These are phyloP conservation scores for Aristolochia contorta DNA, from an alignment of 164 flowering plant species.

Conservation along the genomic window DNA sequence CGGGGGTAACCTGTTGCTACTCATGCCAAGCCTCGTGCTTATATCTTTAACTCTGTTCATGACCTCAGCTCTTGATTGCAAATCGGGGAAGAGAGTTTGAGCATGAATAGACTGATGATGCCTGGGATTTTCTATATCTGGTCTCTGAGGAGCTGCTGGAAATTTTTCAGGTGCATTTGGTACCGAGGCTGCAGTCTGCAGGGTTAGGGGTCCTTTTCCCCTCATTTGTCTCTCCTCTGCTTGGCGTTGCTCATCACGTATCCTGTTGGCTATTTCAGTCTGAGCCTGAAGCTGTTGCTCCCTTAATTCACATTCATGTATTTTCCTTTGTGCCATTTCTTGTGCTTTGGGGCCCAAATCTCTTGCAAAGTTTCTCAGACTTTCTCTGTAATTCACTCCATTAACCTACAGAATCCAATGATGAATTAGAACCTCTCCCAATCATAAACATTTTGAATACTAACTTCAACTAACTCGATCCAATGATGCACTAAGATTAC, in stretches of 20 bases:
- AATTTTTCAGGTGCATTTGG: background rate
- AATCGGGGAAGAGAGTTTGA: no score
- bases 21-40: no score
- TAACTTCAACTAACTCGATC: no score
- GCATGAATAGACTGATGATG: background rate
- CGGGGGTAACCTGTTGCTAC: no score
- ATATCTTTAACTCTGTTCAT: no score
- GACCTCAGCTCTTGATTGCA: no score
- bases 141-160: background rate
- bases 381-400: slow-evolving; percentile 23
- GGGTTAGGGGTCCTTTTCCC: background rate
- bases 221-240: background rate
- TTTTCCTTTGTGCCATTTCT: slow-evolving; percentile 36
- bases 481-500: no score
- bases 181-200: background rate
- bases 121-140: background rate
- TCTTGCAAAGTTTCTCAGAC: slow-evolving; percentile 42
- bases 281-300: background rate
- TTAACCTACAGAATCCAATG: slow-evolving; percentile 25
- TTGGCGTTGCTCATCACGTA: background rate
- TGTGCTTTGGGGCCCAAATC: slow-evolving; percentile 61
- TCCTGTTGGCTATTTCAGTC: no score
- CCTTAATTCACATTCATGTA: slow-evolving; percentile 13
- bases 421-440: background rate
- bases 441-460: no score